Conservation (phyloP, 225 moss, liverwort and hornwort species). For the Asterella californica region DNA sequence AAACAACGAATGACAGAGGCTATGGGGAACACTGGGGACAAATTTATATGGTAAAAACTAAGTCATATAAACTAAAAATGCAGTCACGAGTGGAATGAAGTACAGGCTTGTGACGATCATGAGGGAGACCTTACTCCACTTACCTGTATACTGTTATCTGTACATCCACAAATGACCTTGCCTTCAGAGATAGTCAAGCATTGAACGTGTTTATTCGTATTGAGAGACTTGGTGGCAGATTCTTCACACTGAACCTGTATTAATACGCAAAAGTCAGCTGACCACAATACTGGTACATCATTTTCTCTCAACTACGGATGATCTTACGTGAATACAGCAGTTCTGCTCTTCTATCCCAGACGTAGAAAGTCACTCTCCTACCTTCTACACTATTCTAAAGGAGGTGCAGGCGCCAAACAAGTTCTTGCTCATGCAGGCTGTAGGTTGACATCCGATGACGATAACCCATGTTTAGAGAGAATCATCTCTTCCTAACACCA, state of each 20-base stretch:
- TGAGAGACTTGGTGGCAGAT: constrained; percentile 31
- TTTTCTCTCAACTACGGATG: neutral
- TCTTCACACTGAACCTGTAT: constrained; percentile 38
- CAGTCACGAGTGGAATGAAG: neutral
- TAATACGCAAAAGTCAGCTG: neutral
- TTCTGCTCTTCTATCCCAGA: neutral
- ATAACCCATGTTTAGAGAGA: neutral
- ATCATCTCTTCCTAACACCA: neutral
- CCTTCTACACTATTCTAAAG: too few species aligned
- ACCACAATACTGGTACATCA: too few species aligned
- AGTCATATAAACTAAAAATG: too few species aligned
- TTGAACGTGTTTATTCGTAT: constrained; percentile 39
- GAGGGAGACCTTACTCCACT: neutral
- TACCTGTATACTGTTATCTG: constrained; percentile 53
- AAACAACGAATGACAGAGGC: neutral
- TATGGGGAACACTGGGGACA: too few species aligned
- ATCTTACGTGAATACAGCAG: neutral
- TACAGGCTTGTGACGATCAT: neutral
- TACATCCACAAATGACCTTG: constrained; percentile 42
- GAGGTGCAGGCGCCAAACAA: too few species aligned
- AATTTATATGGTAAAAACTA: neutral
- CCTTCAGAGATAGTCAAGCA: constrained; percentile 35
- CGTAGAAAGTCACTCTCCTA: too few species aligned
- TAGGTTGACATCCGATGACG: neutral
- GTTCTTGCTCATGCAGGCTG: too few species aligned